These are phyloP conservation scores for Mortierella sp. DNA, from an alignment of 371 early-diverging fungal genomes.

Conservation along the genomic window DNA sequence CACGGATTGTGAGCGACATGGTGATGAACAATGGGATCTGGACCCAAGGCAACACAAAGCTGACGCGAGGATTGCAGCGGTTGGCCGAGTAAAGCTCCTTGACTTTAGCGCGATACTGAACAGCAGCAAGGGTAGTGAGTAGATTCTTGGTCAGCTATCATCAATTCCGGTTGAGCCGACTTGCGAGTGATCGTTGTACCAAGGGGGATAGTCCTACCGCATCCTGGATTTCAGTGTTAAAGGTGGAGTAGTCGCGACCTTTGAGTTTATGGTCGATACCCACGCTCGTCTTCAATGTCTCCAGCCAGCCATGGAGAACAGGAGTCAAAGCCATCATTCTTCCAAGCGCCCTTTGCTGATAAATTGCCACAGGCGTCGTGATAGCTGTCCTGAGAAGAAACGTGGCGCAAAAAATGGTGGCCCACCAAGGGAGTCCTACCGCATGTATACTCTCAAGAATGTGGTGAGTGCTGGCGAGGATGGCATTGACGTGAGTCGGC, in stretches of 20 bases:
- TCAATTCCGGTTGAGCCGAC: no score
- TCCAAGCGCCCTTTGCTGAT: slow-evolving; percentile 71
- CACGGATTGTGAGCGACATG: slow-evolving; percentile 75
- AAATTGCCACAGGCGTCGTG: slow-evolving; percentile 82
- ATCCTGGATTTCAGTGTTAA: slow-evolving; percentile 61
- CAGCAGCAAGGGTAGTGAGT: not conserved
- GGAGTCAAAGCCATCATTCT: slow-evolving; percentile 70
- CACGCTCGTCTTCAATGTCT: slow-evolving; percentile 65
- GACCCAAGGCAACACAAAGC: slow-evolving; percentile 73
- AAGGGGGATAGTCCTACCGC: slow-evolving; percentile 48
- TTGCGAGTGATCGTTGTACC: no score
- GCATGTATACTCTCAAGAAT: slow-evolving; percentile 58
- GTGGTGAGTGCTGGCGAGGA: slow-evolving; percentile 60
- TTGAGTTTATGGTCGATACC: slow-evolving; percentile 56
- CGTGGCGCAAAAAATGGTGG: slow-evolving; percentile 70
- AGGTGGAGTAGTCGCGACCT: slow-evolving; percentile 59
- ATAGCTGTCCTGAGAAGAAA: slow-evolving; percentile 65
- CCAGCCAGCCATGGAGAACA: slow-evolving; percentile 71
- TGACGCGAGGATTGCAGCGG: slow-evolving; percentile 70
- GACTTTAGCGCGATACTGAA: slow-evolving; percentile 67
- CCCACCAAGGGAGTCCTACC: slow-evolving; percentile 77
- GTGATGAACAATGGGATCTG: slow-evolving; percentile 83
- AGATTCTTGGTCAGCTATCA: not conserved
- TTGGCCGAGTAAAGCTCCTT: slow-evolving; percentile 68
- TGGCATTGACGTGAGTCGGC: slow-evolving; percentile 40